These are phyloP conservation scores for Penicillium sp. DNA, from an alignment of 2,329 filamentous ascomycete genomes.

Conservation along the genomic window DNA sequence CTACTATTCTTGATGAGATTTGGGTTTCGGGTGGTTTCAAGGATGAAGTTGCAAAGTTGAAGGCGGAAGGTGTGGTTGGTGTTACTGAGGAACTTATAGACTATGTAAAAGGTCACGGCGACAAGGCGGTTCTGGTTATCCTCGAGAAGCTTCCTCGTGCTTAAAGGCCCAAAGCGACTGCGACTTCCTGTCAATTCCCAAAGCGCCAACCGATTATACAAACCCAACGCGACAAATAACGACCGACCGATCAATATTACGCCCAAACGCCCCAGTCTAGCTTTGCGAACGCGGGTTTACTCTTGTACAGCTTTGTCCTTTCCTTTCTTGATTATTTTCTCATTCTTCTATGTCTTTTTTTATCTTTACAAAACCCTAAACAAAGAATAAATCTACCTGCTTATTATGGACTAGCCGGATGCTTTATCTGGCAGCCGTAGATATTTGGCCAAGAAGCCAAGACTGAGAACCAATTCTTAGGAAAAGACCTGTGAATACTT, in stretches of 20 bases:
- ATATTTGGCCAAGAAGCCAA: neutral
- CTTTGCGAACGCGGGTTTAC: neutral
- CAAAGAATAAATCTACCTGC: neutral
- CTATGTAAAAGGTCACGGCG: conserved; percentile 31
- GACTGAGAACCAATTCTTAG: neutral
- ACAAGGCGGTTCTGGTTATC: conserved; percentile 30
- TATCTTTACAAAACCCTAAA: neutral
- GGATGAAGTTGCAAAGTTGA: conserved; percentile 44
- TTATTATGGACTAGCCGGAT: neutral
- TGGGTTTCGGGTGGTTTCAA: conserved; percentile 53
- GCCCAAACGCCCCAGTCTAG: neutral
- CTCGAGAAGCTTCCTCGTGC: conserved; percentile 25
- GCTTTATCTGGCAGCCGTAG: neutral
- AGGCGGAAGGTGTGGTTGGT: conserved; percentile 35
- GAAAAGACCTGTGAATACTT: neutral
- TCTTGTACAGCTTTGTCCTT: neutral
- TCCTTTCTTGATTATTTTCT: neutral
- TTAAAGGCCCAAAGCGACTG: conserved; percentile 33
- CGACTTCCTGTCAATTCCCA: neutral
- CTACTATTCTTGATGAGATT: conserved; percentile 53
- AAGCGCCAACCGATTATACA: neutral
- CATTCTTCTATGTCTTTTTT: too few species aligned
- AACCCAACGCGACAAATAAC: conserved; percentile 17
- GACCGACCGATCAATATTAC: neutral
- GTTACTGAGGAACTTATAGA: conserved; percentile 30